phyloP scores from a whole-genome alignment of 2,329 filamentous ascomycete species.

The Nemania sp. region DNA sequence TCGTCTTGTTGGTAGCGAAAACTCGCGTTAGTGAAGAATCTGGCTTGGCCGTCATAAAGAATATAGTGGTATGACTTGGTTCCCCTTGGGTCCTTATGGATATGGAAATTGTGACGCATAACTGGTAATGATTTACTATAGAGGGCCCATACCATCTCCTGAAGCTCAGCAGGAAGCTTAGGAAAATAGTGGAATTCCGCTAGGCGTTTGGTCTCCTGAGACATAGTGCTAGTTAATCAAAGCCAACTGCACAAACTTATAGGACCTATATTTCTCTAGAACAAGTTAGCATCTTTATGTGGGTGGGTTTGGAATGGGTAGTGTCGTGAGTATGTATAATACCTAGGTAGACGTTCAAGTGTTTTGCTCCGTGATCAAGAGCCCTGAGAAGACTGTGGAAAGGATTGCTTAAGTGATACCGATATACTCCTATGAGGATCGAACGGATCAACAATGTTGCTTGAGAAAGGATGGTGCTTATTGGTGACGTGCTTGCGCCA shows the following conservation, averaged over 20 bases:
- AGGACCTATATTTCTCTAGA: neutral
- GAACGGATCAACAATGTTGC: too few species aligned
- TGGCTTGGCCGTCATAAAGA: neutral
- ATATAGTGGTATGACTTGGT: neutral
- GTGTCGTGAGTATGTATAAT: too few species aligned
- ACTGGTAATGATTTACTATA: neutral
- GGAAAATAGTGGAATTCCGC: slow-evolving; percentile 7
- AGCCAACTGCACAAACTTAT: neutral
- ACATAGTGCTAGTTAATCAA: neutral
- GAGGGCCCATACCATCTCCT: slow-evolving; percentile 5
- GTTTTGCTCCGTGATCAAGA: too few species aligned
- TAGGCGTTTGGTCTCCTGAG: neutral
- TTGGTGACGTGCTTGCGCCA: too few species aligned
- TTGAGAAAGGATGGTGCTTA: too few species aligned
- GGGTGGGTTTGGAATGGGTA: neutral
- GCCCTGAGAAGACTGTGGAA: too few species aligned
- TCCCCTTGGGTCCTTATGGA: neutral
- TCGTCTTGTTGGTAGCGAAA: neutral
- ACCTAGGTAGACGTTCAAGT: too few species aligned
- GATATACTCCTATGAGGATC: too few species aligned
- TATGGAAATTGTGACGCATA: neutral
- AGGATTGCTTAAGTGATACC: too few species aligned
- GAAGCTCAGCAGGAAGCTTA: slow-evolving; percentile 5
- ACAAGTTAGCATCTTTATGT: neutral
- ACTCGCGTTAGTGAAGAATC: neutral